Evolutionary conservation across 108 stramenopile species (phyloP), one percentile per base, ranked within the genome.

Genomic region (Aureococcus anophagefferens): DNA sequence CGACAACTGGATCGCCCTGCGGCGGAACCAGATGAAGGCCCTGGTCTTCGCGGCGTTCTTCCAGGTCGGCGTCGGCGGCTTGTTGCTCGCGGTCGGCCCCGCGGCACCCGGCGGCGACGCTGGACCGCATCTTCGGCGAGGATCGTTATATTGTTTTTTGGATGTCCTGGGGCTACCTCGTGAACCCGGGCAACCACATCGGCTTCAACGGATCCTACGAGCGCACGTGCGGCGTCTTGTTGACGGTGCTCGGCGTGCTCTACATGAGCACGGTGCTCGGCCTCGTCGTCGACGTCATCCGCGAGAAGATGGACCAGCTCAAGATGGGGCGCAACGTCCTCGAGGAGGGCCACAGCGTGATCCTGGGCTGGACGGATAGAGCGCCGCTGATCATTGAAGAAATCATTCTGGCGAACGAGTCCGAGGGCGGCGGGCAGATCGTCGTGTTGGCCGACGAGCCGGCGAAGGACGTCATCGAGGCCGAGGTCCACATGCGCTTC

Each of bases 241-340:
- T 83, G 29, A 80, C 79, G 31, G 63, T 83, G 18, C 77, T 77
- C 9, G 82, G 82, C 16, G 78, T 83, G 79, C 51, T 83, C 0
- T 66, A 80, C n/a, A 80, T 83, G 51, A 77, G 79, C n/a, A 67
- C 80, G 30, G 76, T 83, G 80, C 78, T 83, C 51, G 82, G 82
- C 29, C 80, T 83, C 40, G 80, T 83, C 15, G 74, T 68, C 46
- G 82, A 83, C 46, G 74, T 28, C 36, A 80, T 83, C 68, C 72
- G 59, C 5, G 78, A 81, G 7, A 64, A 74, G 31, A 65, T 83
- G 29, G 79, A 83, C 69, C 77, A 83, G 46, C 67, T 83, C 46
- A 83, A 81, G 44, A 77, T 80, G 74, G 82, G 82, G 25, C 74
- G 70, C 30, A 78, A 69, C n/a, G 74, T 83, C 30, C 80, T 80